These are phyloP conservation scores for Stagonosporopsis cucurbitacearum DNA, from an alignment of 2,329 filamentous ascomycete genomes.

Conservation along the genomic window DNA sequence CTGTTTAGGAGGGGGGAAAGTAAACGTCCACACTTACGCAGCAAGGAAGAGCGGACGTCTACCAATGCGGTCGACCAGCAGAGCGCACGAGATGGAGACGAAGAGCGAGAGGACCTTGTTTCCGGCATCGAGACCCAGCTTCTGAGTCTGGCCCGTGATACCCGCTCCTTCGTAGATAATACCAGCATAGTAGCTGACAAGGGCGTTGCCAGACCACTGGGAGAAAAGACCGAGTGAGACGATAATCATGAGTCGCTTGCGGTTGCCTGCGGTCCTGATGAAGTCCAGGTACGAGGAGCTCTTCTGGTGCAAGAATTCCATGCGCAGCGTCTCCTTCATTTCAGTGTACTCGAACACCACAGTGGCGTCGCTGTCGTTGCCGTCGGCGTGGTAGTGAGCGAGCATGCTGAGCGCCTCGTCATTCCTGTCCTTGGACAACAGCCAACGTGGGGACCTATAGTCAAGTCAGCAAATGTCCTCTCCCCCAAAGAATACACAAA, in stretches of 20 bases:
- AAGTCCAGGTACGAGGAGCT: constrained; percentile 20
- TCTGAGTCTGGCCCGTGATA: constrained; percentile 42
- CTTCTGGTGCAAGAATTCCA: constrained; percentile 28
- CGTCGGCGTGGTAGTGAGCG: constrained; percentile 59
- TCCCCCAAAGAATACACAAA: too few species aligned
- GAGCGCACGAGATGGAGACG: constrained; percentile 33
- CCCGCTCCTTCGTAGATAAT: constrained; percentile 49
- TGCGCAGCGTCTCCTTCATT: constrained; percentile 21
- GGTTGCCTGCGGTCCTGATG: constrained; percentile 45
- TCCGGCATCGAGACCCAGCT: constrained; percentile 49
- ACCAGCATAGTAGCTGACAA: constrained; percentile 48
- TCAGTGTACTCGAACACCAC: constrained; percentile 21
- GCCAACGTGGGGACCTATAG: constrained; percentile 58
- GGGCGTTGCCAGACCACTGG: constrained; percentile 51
- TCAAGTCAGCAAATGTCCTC: background rate
- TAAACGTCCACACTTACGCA: constrained; percentile 52
- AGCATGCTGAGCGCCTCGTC: constrained; percentile 63
- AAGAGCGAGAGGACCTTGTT: constrained; percentile 51
- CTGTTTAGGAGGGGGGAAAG: constrained; percentile 44
- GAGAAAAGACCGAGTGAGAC: constrained; percentile 46
- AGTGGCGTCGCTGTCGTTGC: constrained; percentile 42
- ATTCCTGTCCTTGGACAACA: constrained; percentile 60
- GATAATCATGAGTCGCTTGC: constrained; percentile 50
- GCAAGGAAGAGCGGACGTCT: constrained; percentile 54
- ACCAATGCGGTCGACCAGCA: constrained; percentile 50